These are phyloP conservation scores for Sophora flavescens DNA, from an alignment of 306 rosid species.

Conservation along the genomic window DNA sequence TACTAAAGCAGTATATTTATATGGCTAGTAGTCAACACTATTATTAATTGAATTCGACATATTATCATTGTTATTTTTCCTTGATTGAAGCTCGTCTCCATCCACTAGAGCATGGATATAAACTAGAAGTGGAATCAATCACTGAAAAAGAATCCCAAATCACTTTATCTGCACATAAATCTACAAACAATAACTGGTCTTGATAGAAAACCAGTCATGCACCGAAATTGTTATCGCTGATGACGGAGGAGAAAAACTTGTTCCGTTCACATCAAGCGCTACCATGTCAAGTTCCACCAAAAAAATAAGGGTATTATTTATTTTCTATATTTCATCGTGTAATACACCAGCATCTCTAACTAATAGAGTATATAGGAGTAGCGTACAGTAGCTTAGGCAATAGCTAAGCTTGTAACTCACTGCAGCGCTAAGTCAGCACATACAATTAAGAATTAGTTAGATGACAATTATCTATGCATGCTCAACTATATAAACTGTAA, in stretches of 20 bases:
- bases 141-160: constrained; percentile 24
- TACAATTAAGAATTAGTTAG: no score
- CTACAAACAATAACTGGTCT: constrained; percentile 14
- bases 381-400: no score
- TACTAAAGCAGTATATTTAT: constrained; percentile 13
- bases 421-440: no score
- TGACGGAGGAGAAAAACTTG: not conserved
- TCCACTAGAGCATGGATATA: constrained; percentile 5
- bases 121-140: not conserved
- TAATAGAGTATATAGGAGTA: no score
- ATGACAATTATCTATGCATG: no score
- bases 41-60: constrained; percentile 1
- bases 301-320: not conserved
- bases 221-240: not conserved
- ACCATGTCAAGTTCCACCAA: not conserved
- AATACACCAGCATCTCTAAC: constrained; percentile 25
- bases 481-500: no score
- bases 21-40: not conserved
- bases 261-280: no score
- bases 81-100: not conserved
- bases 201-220: not conserved
- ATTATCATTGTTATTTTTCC: not conserved
- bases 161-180: constrained; percentile 17
- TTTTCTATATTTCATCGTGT: constrained; percentile 6
- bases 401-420: no score